Evolutionary conservation across 495 filamentous ascomycete species (phyloP).

Genomic region (Immersiella caudata): DNA sequence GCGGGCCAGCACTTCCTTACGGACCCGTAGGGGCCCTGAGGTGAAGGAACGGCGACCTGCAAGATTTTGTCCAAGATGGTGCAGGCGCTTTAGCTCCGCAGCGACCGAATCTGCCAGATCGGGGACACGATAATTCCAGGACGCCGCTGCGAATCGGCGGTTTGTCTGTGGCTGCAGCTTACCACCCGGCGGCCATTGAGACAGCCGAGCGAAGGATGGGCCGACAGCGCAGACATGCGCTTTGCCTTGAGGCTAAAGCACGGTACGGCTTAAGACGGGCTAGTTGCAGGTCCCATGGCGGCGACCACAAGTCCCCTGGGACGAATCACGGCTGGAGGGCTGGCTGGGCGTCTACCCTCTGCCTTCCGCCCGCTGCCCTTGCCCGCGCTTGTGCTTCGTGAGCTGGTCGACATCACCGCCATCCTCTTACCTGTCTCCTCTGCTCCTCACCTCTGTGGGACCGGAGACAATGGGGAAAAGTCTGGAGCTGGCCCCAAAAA

Average conservation of each 20-base stretch:
- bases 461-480: neutral
- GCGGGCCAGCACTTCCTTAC: neutral
- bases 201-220: neutral
- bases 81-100: slow-evolving; percentile 15
- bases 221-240: slow-evolving; percentile 5
- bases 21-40: neutral
- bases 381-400: neutral
- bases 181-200: neutral
- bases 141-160: slow-evolving; percentile 20
- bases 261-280: slow-evolving; percentile 19
- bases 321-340: slow-evolving; percentile 10
- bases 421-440: neutral
- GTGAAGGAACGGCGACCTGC: neutral
- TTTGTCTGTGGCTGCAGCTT: slow-evolving; percentile 18
- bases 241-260: slow-evolving; percentile 13
- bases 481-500: neutral
- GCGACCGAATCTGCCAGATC: slow-evolving; percentile 16
- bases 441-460: neutral
- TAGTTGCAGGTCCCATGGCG: slow-evolving; percentile 7
- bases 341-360: neutral
- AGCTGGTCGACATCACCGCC: neutral
- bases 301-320: neutral
- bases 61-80: slow-evolving; percentile 13
- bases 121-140: slow-evolving; percentile 4
- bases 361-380: neutral